These are phyloP conservation scores for Gomphus sp. DNA, from an alignment of 1,284 basidiomycete genomes.

Conservation along the genomic window DNA sequence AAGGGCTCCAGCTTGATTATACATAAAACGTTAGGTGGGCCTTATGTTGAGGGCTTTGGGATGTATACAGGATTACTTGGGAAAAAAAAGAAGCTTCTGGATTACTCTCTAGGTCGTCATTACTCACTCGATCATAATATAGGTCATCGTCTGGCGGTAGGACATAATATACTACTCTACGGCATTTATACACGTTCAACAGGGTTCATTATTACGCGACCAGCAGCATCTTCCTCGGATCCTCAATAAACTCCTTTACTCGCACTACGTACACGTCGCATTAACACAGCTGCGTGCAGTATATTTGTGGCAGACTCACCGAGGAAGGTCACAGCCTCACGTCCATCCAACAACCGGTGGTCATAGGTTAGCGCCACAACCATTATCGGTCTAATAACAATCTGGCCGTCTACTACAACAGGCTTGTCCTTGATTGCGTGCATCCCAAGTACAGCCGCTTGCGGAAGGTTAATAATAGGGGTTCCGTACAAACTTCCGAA, in stretches of 20 bases:
- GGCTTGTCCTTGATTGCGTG: conserved; percentile 94
- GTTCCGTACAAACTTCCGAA: conserved; percentile 97
- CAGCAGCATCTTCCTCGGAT: conserved; percentile 49
- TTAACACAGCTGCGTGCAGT: conserved; percentile 2
- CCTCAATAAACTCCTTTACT: conserved; percentile 59
- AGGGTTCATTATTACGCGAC: conserved; percentile 15
- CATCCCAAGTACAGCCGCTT: conserved; percentile 94
- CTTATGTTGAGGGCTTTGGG: no score
- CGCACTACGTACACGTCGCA: conserved; percentile 36
- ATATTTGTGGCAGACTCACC: conserved; percentile 41
- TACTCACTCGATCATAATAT: not conserved
- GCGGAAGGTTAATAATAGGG: conserved; percentile 95
- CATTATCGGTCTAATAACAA: conserved; percentile 96
- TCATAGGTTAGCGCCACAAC: conserved; percentile 93
- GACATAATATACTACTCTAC: not conserved
- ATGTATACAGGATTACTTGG: no score
- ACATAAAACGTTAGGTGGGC: no score
- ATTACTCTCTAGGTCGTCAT: no score
- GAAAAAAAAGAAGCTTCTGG: no score
- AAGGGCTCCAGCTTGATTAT: no score
- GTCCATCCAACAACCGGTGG: conserved; percentile 91
- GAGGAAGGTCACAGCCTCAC: conserved; percentile 97
- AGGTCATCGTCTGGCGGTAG: not conserved
- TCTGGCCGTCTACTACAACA: conserved; percentile 89
- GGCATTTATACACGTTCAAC: not conserved